Evolutionary conservation across 2,329 filamentous ascomycete species (phyloP).

Genomic region (Rugonectria rugulosa): DNA sequence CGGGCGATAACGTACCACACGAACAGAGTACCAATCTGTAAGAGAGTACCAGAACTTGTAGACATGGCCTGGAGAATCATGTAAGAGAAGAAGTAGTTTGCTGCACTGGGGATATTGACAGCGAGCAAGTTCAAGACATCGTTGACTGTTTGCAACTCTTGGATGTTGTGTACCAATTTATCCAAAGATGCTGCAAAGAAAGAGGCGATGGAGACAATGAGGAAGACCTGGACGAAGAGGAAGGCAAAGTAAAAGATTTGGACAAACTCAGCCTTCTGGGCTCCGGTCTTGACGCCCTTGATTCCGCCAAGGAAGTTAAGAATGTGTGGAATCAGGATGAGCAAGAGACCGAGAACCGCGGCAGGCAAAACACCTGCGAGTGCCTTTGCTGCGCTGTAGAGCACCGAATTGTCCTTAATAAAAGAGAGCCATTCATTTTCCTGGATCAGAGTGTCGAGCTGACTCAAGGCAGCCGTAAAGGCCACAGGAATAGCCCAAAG

Average conservation of each 20-base stretch:
- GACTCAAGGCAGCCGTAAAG: slow-evolving; percentile 83
- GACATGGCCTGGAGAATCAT: slow-evolving; percentile 94
- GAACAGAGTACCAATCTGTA: slow-evolving; percentile 82
- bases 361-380: slow-evolving; percentile 90
- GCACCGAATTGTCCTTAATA: slow-evolving; percentile 64
- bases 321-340: slow-evolving; percentile 82
- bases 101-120: slow-evolving; percentile 79
- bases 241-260: slow-evolving; percentile 95
- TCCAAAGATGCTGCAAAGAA: slow-evolving; percentile 71
- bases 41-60: slow-evolving; percentile 85
- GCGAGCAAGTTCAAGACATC: slow-evolving; percentile 77
- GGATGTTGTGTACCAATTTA: slow-evolving; percentile 63
- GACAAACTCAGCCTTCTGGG: slow-evolving; percentile 80
- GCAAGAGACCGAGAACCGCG: slow-evolving; percentile 75
- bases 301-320: slow-evolving; percentile 75
- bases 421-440: slow-evolving; percentile 74
- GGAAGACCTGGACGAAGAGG: slow-evolving; percentile 92
- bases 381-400: slow-evolving; percentile 68
- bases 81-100: slow-evolving; percentile 99
- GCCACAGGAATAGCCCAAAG: slow-evolving; percentile 92
- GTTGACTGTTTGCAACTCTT: slow-evolving; percentile 60
- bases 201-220: slow-evolving; percentile 87
- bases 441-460: slow-evolving; percentile 74
- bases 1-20: slow-evolving; percentile 84
- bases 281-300: slow-evolving; percentile 84